Evolutionary conservation across 1,284 basidiomycete genomes (phyloP), one percentile per base, ranked within the genome.

Genomic region (Ganoderma lucidum): DNA sequence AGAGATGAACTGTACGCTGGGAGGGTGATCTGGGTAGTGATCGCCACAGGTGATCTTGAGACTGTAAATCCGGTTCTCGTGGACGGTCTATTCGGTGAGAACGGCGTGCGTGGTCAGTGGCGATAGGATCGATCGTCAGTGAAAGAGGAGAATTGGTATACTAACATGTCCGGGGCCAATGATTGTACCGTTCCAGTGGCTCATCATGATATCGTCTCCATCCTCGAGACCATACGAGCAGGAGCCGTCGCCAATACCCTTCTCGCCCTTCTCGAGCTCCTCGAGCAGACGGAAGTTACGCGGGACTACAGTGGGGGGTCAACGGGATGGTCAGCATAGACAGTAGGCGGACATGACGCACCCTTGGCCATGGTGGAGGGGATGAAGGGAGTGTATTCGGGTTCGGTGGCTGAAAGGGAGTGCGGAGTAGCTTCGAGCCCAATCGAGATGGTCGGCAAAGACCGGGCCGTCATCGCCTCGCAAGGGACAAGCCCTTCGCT

Each of bases 201-300:
- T 94, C 97, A 99, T 99, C 84, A 95, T 86, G 82, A 96, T 92
- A 86, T 97, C 96, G 78, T 98, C 96, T 76, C 91, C 83, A 81
- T 97, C 95, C 81, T 95, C 94, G 69, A 98, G 85, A 67, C 97
- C 97, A 77, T 99, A 99, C 41, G 95, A 97, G 84, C 96, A 98
- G 45, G 93, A 96, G 69, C 97, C 97, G 84, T 99, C 97, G 73
- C 97, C 97, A 79, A 99, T 96, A 62, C 98, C 97, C 83, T 99
- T 99, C 87, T 99, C 97, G 76, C 98, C 97, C 83, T 99, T 99
- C 84, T 99, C 97, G 75, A 99, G 93, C 86, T 99, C 97, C 82
- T 98, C 96, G 62, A 98, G 89, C 56, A 99, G 90, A 67, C 96
- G 90, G 85, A 99, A 99, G 83, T 96, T 98, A 78, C 97, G 89